Percentiles rank a stretch among this genome's conserved stretches.
phyloP scores from a whole-genome alignment of 2,329 filamentous ascomycete genomes.

The Hypoxylon sp. region DNA sequence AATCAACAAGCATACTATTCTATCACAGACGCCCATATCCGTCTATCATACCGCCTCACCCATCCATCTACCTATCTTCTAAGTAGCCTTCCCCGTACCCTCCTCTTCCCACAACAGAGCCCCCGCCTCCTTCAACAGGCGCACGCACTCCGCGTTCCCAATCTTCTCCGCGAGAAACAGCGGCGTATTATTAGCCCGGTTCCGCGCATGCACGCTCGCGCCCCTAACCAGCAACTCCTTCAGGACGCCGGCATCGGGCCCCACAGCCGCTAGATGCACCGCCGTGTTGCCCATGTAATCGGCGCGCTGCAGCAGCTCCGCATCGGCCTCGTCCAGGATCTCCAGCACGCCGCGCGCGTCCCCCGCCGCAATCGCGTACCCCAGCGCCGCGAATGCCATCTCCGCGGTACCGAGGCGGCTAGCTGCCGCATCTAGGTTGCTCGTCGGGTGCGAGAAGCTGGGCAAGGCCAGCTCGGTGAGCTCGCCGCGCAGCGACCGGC shows the following conservation, averaged over 20 bases:
- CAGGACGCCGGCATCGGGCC: constrained; percentile 68
- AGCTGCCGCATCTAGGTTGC: constrained; percentile 58
- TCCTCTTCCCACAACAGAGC: constrained; percentile 71
- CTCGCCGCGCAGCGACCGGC: constrained; percentile 83
- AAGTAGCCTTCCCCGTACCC: neutral
- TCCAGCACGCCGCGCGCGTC: constrained; percentile 76
- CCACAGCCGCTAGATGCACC: constrained; percentile 70
- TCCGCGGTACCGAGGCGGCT: constrained; percentile 64
- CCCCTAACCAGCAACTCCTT: constrained; percentile 71
- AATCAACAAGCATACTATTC: neutral
- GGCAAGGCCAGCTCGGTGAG: constrained; percentile 82
- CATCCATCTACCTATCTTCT: neutral
- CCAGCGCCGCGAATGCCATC: constrained; percentile 80
- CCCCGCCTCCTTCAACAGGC: constrained; percentile 70
- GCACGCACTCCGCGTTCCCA: constrained; percentile 67
- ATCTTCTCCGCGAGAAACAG: constrained; percentile 74
- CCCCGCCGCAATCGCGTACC: constrained; percentile 83
- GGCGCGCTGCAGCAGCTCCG: constrained; percentile 75
- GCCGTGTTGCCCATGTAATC: constrained; percentile 88
- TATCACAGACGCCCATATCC: neutral
- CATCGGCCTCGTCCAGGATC: constrained; percentile 74
- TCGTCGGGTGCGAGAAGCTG: constrained; percentile 79
- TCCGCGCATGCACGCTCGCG: constrained; percentile 77
- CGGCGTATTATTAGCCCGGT: constrained; percentile 75
- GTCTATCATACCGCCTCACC: neutral